phyloP scores from a whole-genome alignment of 1,139 yeast genomes.

The Suhomyces bokatorum region DNA sequence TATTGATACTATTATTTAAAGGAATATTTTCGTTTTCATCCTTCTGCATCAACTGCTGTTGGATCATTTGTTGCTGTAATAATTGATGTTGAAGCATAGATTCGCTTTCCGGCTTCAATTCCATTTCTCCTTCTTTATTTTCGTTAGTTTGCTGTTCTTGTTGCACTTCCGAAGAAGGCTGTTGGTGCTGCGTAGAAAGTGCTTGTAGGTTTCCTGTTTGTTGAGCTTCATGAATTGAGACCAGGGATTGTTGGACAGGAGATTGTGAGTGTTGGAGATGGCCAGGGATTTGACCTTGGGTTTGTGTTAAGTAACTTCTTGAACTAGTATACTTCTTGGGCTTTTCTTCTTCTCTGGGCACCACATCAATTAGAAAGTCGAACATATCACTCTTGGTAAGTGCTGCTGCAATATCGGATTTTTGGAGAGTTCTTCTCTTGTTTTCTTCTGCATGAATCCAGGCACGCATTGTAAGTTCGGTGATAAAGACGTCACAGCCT shows the following conservation, averaged over 20 bases:
- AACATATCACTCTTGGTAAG: constrained; percentile 94
- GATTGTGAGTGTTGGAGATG: constrained; percentile 10
- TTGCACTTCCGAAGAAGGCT: constrained; percentile 12
- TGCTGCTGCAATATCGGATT: constrained; percentile 94
- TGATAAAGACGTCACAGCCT: constrained; percentile 95
- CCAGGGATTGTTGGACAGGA: constrained; percentile 10
- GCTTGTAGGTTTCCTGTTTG: constrained; percentile 1
- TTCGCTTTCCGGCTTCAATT: constrained; percentile 14
- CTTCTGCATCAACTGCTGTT: constrained; percentile 14
- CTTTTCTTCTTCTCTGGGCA: constrained; percentile 78
- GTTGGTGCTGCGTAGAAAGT: constrained; percentile 1
- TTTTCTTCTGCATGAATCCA: constrained; percentile 98
- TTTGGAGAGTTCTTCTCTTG: constrained; percentile 89
- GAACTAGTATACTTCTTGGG: constrained; percentile 37
- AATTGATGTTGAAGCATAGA: constrained; percentile 18
- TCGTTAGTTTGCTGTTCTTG: constrained; percentile 7
- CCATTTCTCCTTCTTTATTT: constrained; percentile 8
- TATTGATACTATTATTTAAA: constrained; percentile 9
- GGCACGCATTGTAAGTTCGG: constrained; percentile 96
- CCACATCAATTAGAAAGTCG: constrained; percentile 92
- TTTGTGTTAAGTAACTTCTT: constrained; percentile 8
- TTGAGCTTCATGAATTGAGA: constrained; percentile 11
- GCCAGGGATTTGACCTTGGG: constrained; percentile 13
- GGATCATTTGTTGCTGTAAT: constrained; percentile 18
- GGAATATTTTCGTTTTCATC: constrained; percentile 11